These are phyloP conservation scores for Diutina scorzettiae DNA, from an alignment of 1,139 yeast species.

Conservation along the genomic window DNA sequence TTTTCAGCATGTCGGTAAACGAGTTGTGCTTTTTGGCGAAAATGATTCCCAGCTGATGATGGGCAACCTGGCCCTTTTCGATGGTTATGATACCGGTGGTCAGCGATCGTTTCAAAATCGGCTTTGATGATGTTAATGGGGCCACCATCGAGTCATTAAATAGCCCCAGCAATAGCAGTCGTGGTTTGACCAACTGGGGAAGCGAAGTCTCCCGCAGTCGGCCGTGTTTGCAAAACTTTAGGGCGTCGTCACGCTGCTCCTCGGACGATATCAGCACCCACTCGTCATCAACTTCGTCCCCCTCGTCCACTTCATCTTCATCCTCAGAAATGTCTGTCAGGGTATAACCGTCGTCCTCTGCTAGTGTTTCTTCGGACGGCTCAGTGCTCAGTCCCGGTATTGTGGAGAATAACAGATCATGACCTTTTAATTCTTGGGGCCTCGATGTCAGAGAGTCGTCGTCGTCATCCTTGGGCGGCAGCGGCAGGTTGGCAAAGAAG, in stretches of 20 bases:
- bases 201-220: neutral
- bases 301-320: constrained; percentile 2
- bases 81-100: constrained; percentile 5
- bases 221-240: neutral
- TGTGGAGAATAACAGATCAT: neutral
- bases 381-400: neutral
- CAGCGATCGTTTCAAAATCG: neutral
- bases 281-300: neutral
- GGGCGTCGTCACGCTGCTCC: neutral
- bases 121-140: neutral
- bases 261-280: constrained; percentile 5
- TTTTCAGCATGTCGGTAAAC: neutral
- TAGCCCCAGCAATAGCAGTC: constrained; percentile 1
- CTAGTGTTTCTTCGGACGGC: neutral
- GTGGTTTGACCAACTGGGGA: neutral
- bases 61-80: neutral
- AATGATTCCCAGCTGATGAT: neutral
- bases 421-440: neutral
- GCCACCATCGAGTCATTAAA: neutral
- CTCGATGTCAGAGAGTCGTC: neutral
- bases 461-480: constrained; percentile 2
- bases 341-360: constrained; percentile 4
- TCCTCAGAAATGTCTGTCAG: constrained; percentile 3
- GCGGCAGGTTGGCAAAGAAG: constrained; percentile 5
- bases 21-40: constrained; percentile 2